Percentiles rank a stretch among this genome's conserved stretches.
These are phyloP conservation scores for Fusarium torreyae DNA, from an alignment of 2,329 filamentous ascomycete species.

Conservation along the genomic window DNA sequence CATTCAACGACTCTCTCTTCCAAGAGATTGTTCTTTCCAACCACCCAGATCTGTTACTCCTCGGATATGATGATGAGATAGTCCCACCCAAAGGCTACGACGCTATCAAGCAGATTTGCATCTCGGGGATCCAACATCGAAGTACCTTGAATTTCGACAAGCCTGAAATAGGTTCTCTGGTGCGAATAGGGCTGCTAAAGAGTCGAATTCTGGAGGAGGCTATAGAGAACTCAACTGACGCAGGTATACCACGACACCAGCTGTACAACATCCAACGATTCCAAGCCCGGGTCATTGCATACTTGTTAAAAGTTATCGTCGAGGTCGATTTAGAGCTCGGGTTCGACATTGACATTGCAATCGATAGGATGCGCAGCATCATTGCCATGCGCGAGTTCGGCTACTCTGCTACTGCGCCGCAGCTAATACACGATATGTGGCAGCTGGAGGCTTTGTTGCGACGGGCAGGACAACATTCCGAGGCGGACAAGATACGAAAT, in stretches of 20 bases:
- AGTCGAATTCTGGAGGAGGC: slow-evolving; percentile 15
- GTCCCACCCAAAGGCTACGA: slow-evolving; percentile 10
- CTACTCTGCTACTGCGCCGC: slow-evolving; percentile 1
- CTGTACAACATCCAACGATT: background rate
- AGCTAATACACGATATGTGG: slow-evolving; percentile 30
- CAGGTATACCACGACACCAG: background rate
- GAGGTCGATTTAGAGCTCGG: slow-evolving; percentile 18
- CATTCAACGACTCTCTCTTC: background rate
- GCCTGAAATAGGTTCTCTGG: background rate
- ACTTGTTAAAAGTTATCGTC: slow-evolving; percentile 20
- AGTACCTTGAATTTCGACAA: slow-evolving; percentile 10
- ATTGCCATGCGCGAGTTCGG: slow-evolving; percentile 29
- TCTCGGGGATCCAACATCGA: slow-evolving; percentile 32
- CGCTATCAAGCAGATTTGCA: slow-evolving; percentile 10
- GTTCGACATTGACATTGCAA: slow-evolving; percentile 7
- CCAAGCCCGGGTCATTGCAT: slow-evolving; percentile 18
- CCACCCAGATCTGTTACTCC: background rate
- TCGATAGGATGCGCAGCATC: slow-evolving; percentile 14
- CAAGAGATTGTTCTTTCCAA: background rate
- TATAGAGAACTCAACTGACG: background rate
- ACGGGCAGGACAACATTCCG: background rate
- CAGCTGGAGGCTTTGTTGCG: slow-evolving; percentile 16
- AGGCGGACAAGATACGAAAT: slow-evolving; percentile 5
- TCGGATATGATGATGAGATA: background rate
- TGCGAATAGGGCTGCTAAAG: slow-evolving; percentile 10